These are phyloP conservation scores for Alternaria tenuissima DNA, from an alignment of 2,329 filamentous ascomycete genomes.

Conservation along the genomic window DNA sequence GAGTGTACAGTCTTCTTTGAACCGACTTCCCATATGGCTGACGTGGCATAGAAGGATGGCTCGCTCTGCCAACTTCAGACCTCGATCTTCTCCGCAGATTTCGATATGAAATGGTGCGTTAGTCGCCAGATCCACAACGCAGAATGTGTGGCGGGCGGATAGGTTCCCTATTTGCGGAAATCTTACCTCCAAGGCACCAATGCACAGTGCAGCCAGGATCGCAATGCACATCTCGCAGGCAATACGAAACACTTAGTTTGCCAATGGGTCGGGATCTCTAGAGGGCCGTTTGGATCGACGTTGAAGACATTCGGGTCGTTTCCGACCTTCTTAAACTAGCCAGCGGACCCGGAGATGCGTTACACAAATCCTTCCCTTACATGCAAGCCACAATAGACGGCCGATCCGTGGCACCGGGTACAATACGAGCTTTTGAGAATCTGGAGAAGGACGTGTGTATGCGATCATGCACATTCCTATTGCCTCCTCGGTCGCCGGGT, in stretches of 20 bases:
- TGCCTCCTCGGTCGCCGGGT: background rate
- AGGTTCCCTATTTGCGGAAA: background rate
- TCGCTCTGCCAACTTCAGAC: background rate
- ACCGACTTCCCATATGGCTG: background rate
- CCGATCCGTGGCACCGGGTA: slow-evolving; percentile 1
- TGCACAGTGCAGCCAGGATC: background rate
- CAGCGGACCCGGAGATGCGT: background rate
- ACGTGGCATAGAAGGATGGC: background rate
- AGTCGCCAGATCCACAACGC: background rate
- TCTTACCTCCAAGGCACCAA: background rate
- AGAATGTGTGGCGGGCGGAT: background rate
- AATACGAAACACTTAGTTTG: background rate
- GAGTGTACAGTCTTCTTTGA: background rate
- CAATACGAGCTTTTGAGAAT: background rate
- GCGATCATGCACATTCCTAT: background rate
- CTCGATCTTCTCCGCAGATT: background rate
- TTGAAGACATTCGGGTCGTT: background rate
- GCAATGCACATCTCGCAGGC: background rate
- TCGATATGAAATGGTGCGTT: background rate
- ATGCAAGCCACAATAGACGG: slow-evolving; percentile 6
- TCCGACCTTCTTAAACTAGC: background rate
- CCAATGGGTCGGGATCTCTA: background rate
- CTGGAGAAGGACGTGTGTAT: slow-evolving; percentile 1
- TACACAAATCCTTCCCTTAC: background rate
- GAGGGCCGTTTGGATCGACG: background rate